These are phyloP conservation scores for Melampsora americana DNA, from an alignment of 1,284 basidiomycete genomes.

Conservation along the genomic window DNA sequence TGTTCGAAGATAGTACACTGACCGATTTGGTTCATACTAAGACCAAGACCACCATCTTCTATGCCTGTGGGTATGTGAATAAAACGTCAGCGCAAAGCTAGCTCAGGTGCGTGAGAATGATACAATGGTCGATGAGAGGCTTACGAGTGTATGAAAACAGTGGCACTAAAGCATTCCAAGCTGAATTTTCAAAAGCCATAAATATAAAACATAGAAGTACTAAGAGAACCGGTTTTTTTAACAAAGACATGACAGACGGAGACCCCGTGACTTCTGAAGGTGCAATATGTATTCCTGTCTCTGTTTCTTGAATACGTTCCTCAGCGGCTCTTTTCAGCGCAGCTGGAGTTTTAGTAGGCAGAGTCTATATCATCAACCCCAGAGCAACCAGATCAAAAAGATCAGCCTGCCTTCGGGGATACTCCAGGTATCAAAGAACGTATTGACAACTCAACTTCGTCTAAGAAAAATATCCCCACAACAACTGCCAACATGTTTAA, in stretches of 20 bases:
- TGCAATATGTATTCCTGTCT: not conserved
- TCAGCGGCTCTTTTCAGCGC: slow-evolving; percentile 4
- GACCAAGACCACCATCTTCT: slow-evolving; percentile 39
- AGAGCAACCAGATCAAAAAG: not conserved
- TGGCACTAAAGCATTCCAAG: slow-evolving; percentile 33
- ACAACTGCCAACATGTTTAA: slow-evolving; percentile 7
- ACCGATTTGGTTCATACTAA: slow-evolving; percentile 36
- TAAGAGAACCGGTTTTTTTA: slow-evolving; percentile 16
- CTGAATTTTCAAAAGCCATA: slow-evolving; percentile 29
- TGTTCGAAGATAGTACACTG: not conserved
- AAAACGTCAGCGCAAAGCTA: not conserved
- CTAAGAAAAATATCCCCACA: slow-evolving; percentile 10
- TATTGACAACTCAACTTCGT: slow-evolving; percentile 7
- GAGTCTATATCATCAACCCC: not conserved
- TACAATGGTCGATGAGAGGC: not conserved
- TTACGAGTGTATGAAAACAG: slow-evolving; percentile 36
- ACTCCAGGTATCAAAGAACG: not conserved
- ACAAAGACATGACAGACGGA: not conserved
- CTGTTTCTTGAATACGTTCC: not conserved
- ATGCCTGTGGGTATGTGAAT: slow-evolving; percentile 15
- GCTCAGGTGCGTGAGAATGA: no score
- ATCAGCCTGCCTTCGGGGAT: not conserved
- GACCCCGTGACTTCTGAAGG: not conserved
- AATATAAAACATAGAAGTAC: slow-evolving; percentile 23
- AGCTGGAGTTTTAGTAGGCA: slow-evolving; percentile 12